Base-by-base conservation (phyloP, 768 basidiomycete species). In the Crassisporium funariophilum region DNA sequence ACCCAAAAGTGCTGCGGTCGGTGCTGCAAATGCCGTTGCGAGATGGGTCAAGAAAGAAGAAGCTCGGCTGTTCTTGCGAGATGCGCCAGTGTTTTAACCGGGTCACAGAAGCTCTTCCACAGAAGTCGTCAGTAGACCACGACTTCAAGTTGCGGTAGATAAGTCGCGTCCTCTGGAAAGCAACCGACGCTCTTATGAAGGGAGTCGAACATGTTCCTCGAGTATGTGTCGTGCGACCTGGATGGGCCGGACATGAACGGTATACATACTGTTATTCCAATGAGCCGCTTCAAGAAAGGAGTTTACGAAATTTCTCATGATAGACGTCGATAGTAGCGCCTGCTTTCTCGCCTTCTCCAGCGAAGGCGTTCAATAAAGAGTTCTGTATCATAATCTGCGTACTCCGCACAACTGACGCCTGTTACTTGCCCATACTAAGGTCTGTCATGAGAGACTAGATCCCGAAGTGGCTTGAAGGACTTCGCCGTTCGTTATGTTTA, bases 11-110 rank as follows among this genome's bases (percentile, higher is more conserved):
- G 92, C 89, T 0, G 85, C 82, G 1, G 84, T 98, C 11, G 82
- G 84, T 10, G 89, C 93, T 4, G 97, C 95, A 6, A 95, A 98
- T 62, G 77, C 85, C 1, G 87, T 98, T 19, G 84, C 85, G 16
- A 74, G 85, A 12, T 99, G 95, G 95, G 84, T 97, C 4, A 86
- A 89, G 75, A 87, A 83, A 55, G 91, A 97, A 59, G 95, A 97
- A 64, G 69, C 69, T 4, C 76, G 72, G 56, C 59, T 99, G 49
- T 98, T 98, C 63, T 68, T 99, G 53, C 77, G 79, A 46, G 88
- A 95, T 64, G 93, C 95, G 19, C 94, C 95, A 3, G 88, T 93
- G 24, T 95, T 98, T 63, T 65, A 49, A 59, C 17, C 17, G 15
- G 16, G 27, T 15, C 13, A 41, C 27, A 1, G 21, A n/a, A n/a